These are phyloP conservation scores for Meira miltonrushii DNA, from an alignment of 1,284 basidiomycete species.

Conservation along the genomic window DNA sequence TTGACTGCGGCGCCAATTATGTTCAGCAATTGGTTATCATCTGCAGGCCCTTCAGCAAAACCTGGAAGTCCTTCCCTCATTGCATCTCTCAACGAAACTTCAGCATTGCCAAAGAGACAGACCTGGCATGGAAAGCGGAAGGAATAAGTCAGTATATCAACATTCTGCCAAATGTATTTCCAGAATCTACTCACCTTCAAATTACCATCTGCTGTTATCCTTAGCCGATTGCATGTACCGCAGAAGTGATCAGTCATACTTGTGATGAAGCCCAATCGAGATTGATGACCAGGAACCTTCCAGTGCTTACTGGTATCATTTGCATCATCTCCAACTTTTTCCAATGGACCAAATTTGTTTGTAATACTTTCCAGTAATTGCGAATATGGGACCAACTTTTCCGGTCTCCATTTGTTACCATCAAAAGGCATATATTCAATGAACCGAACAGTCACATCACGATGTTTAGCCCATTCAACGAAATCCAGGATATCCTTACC, in stretches of 20 bases:
- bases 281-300: constrained; percentile 66
- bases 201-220: constrained; percentile 80
- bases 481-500: constrained; percentile 67
- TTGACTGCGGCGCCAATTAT: constrained; percentile 66
- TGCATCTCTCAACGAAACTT: constrained; percentile 72
- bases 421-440: constrained; percentile 92
- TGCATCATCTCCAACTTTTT: constrained; percentile 57
- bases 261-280: constrained; percentile 74
- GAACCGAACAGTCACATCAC: constrained; percentile 68
- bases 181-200: constrained; percentile 63
- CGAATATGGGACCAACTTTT: constrained; percentile 63
- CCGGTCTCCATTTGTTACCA: constrained; percentile 72
- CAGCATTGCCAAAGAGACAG: constrained; percentile 77
- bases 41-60: constrained; percentile 18
- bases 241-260: constrained; percentile 76
- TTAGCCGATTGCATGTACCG: constrained; percentile 72
- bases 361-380: constrained; percentile 28
- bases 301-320: constrained; percentile 79
- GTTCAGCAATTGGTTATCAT: constrained; percentile 63
- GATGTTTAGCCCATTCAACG: constrained; percentile 66
- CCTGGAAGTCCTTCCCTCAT: constrained; percentile 56
- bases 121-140: constrained; percentile 53
- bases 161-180: no score
- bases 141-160: no score
- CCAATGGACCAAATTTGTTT: constrained; percentile 14